Evolutionary conservation across 148 eudicot genomes (phyloP).

Genomic region (Agrostemma githago): DNA sequence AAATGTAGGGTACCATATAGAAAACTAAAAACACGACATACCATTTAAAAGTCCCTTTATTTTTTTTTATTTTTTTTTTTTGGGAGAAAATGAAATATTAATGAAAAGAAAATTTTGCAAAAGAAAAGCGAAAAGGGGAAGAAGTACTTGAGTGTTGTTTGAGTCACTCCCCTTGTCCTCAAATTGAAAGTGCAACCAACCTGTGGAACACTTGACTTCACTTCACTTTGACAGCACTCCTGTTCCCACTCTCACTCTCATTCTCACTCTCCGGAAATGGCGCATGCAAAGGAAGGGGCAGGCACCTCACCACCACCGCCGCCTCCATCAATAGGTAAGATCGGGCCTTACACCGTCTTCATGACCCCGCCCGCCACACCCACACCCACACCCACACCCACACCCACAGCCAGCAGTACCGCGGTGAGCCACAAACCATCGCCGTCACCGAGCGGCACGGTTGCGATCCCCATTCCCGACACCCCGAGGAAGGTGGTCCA

Average conservation of each 20-base stretch:
- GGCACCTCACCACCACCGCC: slow-evolving; percentile 56
- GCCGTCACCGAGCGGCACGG: slow-evolving; percentile 9
- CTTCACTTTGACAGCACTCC: background rate
- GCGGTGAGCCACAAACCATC: slow-evolving; percentile 19
- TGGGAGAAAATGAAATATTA: no score
- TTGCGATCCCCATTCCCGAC: background rate
- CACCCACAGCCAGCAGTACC: slow-evolving; percentile 20
- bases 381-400: slow-evolving; percentile 19
- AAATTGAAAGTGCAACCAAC: no score
- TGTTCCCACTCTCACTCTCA: slow-evolving; percentile 1
- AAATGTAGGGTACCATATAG: no score
- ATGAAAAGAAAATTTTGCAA: no score
- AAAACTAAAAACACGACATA: no score
- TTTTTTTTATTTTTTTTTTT: no score
- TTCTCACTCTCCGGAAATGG: slow-evolving; percentile 9
- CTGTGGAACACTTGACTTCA: background rate
- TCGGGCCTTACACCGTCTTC: slow-evolving; percentile 94
- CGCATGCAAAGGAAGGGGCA: slow-evolving; percentile 24
- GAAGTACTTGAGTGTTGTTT: no score
- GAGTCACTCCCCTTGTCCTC: no score
- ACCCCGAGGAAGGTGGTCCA: slow-evolving; percentile 23
- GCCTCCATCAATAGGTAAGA: slow-evolving; percentile 73
- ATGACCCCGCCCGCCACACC: slow-evolving; percentile 60
- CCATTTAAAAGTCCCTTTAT: no score
- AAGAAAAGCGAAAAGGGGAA: no score